Base-by-base conservation (phyloP, 805 yeast genomes). In the Cephaloascus albidus region DNA sequence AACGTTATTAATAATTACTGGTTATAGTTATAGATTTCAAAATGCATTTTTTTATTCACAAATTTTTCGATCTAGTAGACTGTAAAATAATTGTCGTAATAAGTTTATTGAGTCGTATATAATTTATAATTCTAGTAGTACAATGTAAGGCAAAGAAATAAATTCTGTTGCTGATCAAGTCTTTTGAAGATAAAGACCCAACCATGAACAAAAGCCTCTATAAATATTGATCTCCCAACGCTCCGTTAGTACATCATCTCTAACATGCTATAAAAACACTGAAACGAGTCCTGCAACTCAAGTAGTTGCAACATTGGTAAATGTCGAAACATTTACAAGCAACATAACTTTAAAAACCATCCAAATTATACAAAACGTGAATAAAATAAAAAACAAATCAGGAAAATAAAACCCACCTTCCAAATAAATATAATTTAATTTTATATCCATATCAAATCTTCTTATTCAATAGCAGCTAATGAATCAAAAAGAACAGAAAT, bases 401-500 rank as follows among this genome's bases (percentile, higher is more conserved):
- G 32, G 4, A 32, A 3, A 19, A 10, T 27, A n/a, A n/a, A 37
- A 36, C 23, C 20, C 20, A 17, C 16, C 15, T 27, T 41, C 33
- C 16, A 19, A 17, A 12, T 16, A 18, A 17, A 16, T 16, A 17
- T 33, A 16, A 4, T 35, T 18, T 18, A 16, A 14, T 19, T 20
- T 6, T 15, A 10, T 20, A n/a, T 18, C 17, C 20, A 23, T 31
- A 18, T 26, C 36, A n/a, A n/a, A n/a, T n/a, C n/a, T n/a, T 14
- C 4, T 42, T 55, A 65, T 46, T 66, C 71, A 20, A 64, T 56
- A 34, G 76, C 75, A 36, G 89, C 84, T 47, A 88, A 71, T 37
- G 94, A 87, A 60, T 89, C 96, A 58, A 90, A 89, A 51, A 89
- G 67, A 17, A 89, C 95, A 33, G 96, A 85, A 45, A 90, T 89